phyloP scores from a whole-genome alignment of 2,329 filamentous ascomycete species.

The Ceratocystis papillata region DNA sequence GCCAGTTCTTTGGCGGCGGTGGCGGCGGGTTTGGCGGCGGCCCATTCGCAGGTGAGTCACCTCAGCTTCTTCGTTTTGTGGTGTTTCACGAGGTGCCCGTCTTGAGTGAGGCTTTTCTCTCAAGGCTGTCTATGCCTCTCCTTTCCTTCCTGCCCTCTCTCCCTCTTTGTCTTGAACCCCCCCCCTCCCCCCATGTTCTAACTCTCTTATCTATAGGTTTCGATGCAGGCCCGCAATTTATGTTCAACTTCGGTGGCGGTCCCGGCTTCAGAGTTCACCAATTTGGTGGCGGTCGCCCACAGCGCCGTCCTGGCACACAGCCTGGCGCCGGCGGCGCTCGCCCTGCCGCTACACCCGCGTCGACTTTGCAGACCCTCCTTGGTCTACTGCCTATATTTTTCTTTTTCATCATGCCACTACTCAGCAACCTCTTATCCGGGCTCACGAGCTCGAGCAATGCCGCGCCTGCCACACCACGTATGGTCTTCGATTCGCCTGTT shows the following conservation, averaged over 20 bases:
- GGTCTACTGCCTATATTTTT: conserved; percentile 80
- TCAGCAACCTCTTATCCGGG: conserved; percentile 67
- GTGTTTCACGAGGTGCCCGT: neutral
- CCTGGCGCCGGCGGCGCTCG: conserved; percentile 35
- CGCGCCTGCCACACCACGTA: conserved; percentile 43
- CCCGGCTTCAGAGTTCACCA: conserved; percentile 85
- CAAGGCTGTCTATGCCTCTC: neutral
- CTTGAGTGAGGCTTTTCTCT: neutral
- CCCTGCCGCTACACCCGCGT: conserved; percentile 29
- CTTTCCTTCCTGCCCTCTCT: neutral
- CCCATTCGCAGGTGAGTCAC: conserved; percentile 36
- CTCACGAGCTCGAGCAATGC: conserved; percentile 37
- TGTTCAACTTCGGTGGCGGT: conserved; percentile 88
- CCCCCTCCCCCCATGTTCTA: neutral
- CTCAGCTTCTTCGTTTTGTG: neutral
- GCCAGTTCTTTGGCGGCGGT: conserved; percentile 84
- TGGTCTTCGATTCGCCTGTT: conserved; percentile 63
- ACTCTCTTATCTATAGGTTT: conserved; percentile 39
- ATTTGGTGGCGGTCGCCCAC: conserved; percentile 67
- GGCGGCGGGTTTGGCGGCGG: conserved; percentile 57
- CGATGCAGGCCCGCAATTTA: conserved; percentile 73
- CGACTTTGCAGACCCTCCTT: conserved; percentile 50
- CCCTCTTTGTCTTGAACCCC: neutral
- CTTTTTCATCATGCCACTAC: conserved; percentile 73
- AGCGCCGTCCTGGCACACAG: conserved; percentile 58